phyloP scores from a whole-genome alignment of 1,284 basidiomycete species.

The Marasmius sp. region DNA sequence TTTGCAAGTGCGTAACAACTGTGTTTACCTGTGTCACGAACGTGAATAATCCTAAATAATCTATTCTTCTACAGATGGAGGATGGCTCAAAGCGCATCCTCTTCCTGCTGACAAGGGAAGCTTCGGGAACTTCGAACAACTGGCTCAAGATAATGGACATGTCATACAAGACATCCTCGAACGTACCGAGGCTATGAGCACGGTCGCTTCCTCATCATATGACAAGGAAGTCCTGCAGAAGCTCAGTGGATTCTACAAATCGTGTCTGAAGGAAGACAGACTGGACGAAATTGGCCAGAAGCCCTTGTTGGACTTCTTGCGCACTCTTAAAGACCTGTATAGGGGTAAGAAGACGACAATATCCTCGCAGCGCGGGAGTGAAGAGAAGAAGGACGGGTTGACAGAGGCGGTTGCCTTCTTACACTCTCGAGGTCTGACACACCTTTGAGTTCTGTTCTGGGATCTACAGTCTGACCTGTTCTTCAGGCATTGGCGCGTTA shows the following conservation, averaged over 20 bases:
- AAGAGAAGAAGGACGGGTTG: constrained; percentile 42
- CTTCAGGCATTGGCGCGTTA: constrained; percentile 70
- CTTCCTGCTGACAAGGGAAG: constrained; percentile 83
- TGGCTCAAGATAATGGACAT: constrained; percentile 64
- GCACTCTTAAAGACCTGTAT: constrained; percentile 56
- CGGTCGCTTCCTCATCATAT: constrained; percentile 30
- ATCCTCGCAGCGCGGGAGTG: constrained; percentile 10
- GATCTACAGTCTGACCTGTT: constrained; percentile 2
- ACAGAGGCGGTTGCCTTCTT: constrained; percentile 86
- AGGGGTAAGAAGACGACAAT: constrained; percentile 32
- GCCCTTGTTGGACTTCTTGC: constrained; percentile 63
- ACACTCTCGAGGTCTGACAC: constrained; percentile 72
- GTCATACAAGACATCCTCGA: constrained; percentile 64
- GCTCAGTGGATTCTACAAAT: constrained; percentile 77
- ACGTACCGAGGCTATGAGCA: constrained; percentile 27
- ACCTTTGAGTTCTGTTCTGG: neutral
- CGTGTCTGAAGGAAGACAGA: constrained; percentile 78
- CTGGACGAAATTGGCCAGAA: constrained; percentile 63
- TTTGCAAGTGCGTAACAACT: constrained; percentile 70
- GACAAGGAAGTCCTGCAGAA: constrained; percentile 78
- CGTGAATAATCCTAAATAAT: neutral
- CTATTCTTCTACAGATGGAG: constrained; percentile 53
- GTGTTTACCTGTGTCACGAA: constrained; percentile 1
- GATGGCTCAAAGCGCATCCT: constrained; percentile 80
- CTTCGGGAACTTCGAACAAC: constrained; percentile 62